Conservation (phyloP, 2,329 filamentous ascomycete genomes). For the Juglanconis juglandina region DNA sequence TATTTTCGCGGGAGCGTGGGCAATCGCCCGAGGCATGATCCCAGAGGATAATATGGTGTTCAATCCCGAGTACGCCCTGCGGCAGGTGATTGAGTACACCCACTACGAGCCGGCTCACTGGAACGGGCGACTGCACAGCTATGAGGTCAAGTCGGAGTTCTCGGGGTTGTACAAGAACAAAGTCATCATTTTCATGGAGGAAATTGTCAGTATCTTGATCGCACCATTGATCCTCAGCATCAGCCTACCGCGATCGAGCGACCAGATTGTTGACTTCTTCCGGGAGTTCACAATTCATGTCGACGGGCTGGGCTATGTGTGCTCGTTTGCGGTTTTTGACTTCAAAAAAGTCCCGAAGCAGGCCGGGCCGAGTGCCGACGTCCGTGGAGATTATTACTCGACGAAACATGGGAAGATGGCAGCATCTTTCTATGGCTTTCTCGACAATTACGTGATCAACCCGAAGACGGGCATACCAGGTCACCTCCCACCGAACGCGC, state of each 20-base stretch:
- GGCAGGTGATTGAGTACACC: constrained; percentile 86
- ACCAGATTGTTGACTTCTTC: constrained; percentile 96
- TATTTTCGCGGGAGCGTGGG: constrained; percentile 78
- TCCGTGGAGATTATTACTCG: constrained; percentile 88
- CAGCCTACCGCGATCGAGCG: constrained; percentile 81
- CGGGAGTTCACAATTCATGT: constrained; percentile 96
- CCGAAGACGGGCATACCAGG: constrained; percentile 64
- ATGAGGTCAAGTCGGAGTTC: constrained; percentile 90
- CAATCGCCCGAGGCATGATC: constrained; percentile 75
- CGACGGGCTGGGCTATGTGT: constrained; percentile 92
- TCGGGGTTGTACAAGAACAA: constrained; percentile 88
- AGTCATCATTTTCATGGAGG: constrained; percentile 85
- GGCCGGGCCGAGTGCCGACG: constrained; percentile 49
- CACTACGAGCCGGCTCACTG: constrained; percentile 89
- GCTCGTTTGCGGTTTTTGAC: constrained; percentile 95
- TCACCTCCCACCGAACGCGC: constrained; percentile 52
- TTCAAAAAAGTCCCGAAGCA: constrained; percentile 75
- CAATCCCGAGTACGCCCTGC: constrained; percentile 84
- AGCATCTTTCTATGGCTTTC: constrained; percentile 91
- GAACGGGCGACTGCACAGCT: constrained; percentile 85
- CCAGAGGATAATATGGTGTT: constrained; percentile 87
- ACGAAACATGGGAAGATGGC: constrained; percentile 98
- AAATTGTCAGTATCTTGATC: constrained; percentile 86
- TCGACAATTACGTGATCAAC: constrained; percentile 84
- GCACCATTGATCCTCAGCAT: constrained; percentile 87